Conservation (phyloP, 805 yeast genomes). For the Nakazawaea molendinolei region DNA sequence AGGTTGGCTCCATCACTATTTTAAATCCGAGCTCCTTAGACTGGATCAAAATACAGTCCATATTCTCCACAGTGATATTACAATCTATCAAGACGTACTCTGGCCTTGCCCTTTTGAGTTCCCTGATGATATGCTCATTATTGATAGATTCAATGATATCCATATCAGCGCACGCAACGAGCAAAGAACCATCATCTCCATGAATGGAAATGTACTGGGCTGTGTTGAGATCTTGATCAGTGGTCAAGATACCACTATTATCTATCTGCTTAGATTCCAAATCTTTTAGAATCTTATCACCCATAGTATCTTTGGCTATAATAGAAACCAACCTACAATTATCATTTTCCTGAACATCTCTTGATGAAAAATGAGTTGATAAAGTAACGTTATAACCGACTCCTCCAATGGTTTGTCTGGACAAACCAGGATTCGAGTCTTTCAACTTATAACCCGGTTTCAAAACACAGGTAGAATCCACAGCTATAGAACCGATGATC, state of each 20-base stretch:
- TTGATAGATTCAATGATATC: slow-evolving; percentile 49
- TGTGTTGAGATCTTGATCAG: slow-evolving; percentile 31
- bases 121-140: slow-evolving; percentile 31
- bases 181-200: slow-evolving; percentile 45
- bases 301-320: slow-evolving; percentile 56
- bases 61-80: slow-evolving; percentile 44
- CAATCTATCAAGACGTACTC: slow-evolving; percentile 56
- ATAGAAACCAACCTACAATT: slow-evolving; percentile 42
- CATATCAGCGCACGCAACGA: slow-evolving; percentile 85
- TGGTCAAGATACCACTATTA: slow-evolving; percentile 32
- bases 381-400: slow-evolving; percentile 75
- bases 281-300: slow-evolving; percentile 29
- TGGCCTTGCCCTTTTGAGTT: slow-evolving; percentile 38
- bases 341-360: slow-evolving; percentile 16
- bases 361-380: slow-evolving; percentile 40
- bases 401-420: slow-evolving; percentile 63
- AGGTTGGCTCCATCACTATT: slow-evolving; percentile 71
- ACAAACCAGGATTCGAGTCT: slow-evolving; percentile 72
- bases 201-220: slow-evolving; percentile 75
- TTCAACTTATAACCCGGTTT: slow-evolving; percentile 24
- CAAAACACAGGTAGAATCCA: slow-evolving; percentile 60
- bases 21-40: slow-evolving; percentile 19
- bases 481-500: slow-evolving; percentile 71
- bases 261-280: slow-evolving; percentile 25
- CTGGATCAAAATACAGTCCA: slow-evolving; percentile 29